These are phyloP conservation scores for Dipteronia dyeriana DNA, from an alignment of 345 rosid species.

Conservation along the genomic window DNA sequence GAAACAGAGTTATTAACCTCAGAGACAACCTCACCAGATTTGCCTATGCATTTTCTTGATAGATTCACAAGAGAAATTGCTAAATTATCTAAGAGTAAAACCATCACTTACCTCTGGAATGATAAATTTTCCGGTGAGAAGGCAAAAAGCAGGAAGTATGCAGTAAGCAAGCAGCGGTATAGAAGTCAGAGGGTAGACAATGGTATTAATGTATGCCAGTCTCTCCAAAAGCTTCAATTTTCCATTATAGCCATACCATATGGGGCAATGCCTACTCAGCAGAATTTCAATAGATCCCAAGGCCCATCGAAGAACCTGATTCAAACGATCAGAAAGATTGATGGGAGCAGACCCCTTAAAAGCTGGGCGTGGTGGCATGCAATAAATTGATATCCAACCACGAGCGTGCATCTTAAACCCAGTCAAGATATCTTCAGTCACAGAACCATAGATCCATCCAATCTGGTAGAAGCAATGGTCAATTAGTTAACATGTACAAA, in stretches of 20 bases:
- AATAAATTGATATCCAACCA: conserved; percentile 96
- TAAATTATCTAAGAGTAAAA: neutral
- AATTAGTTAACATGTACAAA: neutral
- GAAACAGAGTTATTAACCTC: neutral
- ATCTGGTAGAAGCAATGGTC: conserved; percentile 47
- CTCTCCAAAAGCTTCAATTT: conserved; percentile 82
- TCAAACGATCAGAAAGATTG: conserved; percentile 98
- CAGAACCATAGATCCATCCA: conserved; percentile 99
- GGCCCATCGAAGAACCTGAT: conserved; percentile 99
- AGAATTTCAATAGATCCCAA: conserved; percentile 95
- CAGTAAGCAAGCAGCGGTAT: conserved; percentile 93
- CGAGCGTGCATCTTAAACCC: conserved; percentile 99
- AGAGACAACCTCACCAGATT: neutral
- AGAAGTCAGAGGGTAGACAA: conserved; percentile 93
- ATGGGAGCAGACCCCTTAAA: conserved; percentile 99
- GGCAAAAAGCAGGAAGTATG: conserved; percentile 94
- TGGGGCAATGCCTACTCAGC: conserved; percentile 98
- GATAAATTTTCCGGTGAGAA: conserved; percentile 87
- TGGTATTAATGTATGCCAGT: conserved; percentile 93
- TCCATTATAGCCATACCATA: conserved; percentile 97
- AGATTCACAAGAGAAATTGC: neutral
- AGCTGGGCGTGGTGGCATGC: conserved; percentile 99
- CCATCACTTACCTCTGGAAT: conserved; percentile 79
- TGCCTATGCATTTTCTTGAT: neutral
- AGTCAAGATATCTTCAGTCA: conserved; percentile 98